Evolutionary conservation across 116 monocot species (phyloP), one percentile per base, ranked within the genome.

Genomic region (Iris pallida): DNA sequence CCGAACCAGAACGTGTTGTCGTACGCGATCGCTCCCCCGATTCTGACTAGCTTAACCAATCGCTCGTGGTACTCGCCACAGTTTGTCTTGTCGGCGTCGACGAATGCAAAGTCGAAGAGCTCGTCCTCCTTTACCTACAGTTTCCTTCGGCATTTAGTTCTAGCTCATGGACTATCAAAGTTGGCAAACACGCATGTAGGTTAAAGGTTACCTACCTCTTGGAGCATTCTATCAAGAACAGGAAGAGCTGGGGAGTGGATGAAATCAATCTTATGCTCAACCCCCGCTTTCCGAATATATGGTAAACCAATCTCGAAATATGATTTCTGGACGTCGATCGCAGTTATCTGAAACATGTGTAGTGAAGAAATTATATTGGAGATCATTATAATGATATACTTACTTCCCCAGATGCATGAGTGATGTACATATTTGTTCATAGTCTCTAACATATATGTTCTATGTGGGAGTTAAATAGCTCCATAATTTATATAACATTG

Each of bases 21-120:
- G 42, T 76, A 75, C 2, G 62, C 75, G 20, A 75, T 68, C 45
- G 54, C 51, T 40, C 75, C 75, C 45, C 75, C 75, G 42, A 77
- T 59, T 15, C 58, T 70, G 20, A 77, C 58, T 4, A 77, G 64
- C 56, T 65, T 71, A 15, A 77, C 47, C 16, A 77, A 15, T 0
- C 77, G 55, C 77, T 77, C 71, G 42, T 89, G 85, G 66, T 89
- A 89, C 17, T 72, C 49, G 2, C 16, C 9, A 30, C 77, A 89
- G 69, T 72, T 85, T 5, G 0, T 14, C 65, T 85, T 89, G 20
- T 85, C 82, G 0, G 89, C 89, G 19, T 89, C 89, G 8, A 85
- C 74, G 51, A 89, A 89, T 0, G 76, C 76, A 17, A 81, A 81
- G 42, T 81, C 76, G 16, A 57, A 81, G 9, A 57, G 8, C 2